phyloP scores from a whole-genome alignment of 2,329 filamentous ascomycete species.

The Pestalotiopsis sp. region DNA sequence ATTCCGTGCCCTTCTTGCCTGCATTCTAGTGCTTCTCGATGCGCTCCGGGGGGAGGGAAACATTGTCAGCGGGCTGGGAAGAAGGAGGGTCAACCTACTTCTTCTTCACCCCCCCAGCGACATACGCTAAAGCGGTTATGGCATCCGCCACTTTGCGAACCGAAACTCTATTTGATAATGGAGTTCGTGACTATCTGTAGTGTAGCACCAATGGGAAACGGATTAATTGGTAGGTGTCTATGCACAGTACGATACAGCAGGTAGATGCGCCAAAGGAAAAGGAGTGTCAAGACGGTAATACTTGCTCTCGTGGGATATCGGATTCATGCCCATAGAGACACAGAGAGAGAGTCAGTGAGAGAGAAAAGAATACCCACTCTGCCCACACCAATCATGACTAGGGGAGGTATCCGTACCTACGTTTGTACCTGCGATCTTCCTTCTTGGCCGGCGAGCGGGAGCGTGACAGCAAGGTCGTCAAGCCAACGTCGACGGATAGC shows the following conservation, averaged over 20 bases:
- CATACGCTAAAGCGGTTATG: conserved; percentile 7
- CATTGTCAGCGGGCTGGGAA: conserved; percentile 2
- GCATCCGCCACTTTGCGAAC: conserved; percentile 9
- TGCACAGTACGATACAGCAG: neutral
- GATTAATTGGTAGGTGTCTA: neutral
- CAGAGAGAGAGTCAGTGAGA: neutral
- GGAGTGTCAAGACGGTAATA: neutral
- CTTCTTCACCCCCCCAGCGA: neutral
- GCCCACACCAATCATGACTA: neutral
- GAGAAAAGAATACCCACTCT: neutral
- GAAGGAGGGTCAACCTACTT: conserved; percentile 1
- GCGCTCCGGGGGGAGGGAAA: neutral
- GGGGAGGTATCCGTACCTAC: neutral
- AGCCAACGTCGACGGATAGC: neutral
- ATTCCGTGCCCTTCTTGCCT: neutral
- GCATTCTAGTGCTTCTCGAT: neutral
- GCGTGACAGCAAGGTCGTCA: neutral
- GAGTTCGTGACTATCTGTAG: neutral
- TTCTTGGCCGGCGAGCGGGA: neutral
- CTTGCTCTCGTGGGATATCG: neutral
- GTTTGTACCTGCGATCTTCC: neutral
- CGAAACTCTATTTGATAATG: conserved; percentile 7
- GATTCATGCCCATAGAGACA: neutral
- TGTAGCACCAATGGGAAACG: neutral
- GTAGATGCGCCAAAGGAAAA: neutral